Percentiles rank a stretch among this genome's conserved stretches.
These are phyloP conservation scores for Cichorium intybus DNA, from an alignment of 140 eudicot species.

Conservation along the genomic window DNA sequence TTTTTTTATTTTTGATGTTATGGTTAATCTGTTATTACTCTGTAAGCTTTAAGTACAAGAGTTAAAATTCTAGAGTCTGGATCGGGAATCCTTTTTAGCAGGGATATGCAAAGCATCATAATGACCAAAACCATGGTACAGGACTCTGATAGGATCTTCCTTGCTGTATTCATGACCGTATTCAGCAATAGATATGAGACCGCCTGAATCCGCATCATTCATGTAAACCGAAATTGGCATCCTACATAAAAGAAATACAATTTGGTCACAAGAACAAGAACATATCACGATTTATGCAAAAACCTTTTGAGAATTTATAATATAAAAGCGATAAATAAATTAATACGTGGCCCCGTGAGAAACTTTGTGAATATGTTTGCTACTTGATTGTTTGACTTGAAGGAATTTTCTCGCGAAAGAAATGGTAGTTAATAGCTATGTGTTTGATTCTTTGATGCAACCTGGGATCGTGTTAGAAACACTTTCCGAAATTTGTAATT, in stretches of 20 bases:
- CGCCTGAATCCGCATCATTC: conserved; percentile 74
- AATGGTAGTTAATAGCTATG: too few relatives aligned
- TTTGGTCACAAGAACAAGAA: background rate
- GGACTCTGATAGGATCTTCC: conserved; percentile 68
- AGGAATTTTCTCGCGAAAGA: too few relatives aligned
- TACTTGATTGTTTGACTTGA: too few relatives aligned
- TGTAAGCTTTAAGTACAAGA: conserved; percentile 11
- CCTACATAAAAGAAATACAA: conserved; percentile 34
- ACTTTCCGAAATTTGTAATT: too few relatives aligned
- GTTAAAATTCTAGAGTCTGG: conserved; percentile 47
- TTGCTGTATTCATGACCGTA: conserved; percentile 88
- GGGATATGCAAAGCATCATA: conserved; percentile 82
- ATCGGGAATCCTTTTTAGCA: conserved; percentile 43
- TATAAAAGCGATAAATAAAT: background rate
- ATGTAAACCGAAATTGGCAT: conserved; percentile 95
- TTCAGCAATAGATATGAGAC: conserved; percentile 86
- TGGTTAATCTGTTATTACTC: conserved; percentile 20
- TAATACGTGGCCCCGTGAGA: too few relatives aligned
- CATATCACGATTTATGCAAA: background rate
- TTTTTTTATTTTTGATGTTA: conserved; percentile 14
- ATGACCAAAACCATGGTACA: conserved; percentile 92
- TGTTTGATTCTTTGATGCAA: too few relatives aligned
- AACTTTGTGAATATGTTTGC: too few relatives aligned
- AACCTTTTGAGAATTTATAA: background rate
- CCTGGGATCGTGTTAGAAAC: too few relatives aligned